These are phyloP conservation scores for Porphyrellus cyaneotinctus DNA, from an alignment of 768 basidiomycete species.

Conservation along the genomic window DNA sequence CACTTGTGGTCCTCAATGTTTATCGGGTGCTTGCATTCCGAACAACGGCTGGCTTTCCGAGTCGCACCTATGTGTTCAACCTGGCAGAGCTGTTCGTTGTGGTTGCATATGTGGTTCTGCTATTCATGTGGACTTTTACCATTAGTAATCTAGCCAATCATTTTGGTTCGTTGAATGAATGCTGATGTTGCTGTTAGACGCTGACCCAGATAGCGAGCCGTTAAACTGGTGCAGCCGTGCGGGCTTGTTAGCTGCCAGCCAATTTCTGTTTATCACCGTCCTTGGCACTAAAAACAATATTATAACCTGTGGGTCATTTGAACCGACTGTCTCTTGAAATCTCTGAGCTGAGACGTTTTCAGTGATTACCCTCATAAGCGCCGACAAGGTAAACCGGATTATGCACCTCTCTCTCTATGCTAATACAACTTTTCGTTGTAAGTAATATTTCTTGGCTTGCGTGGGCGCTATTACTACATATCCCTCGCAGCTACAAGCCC, in stretches of 20 bases:
- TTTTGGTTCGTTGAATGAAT: background rate
- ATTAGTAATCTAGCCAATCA: conserved; percentile 30
- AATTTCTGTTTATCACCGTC: conserved; percentile 39
- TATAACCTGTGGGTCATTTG: conserved; percentile 14
- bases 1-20: conserved; percentile 29
- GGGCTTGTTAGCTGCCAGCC: conserved; percentile 30
- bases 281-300: conserved; percentile 43
- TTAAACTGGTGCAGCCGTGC: conserved; percentile 34
- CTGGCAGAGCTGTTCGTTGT: conserved; percentile 39
- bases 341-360: background rate
- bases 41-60: conserved; percentile 32
- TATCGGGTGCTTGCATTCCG: conserved; percentile 38
- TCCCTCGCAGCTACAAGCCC: conserved; percentile 4
- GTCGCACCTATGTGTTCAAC: conserved; percentile 36
- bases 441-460: background rate
- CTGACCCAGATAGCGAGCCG: conserved; percentile 15
- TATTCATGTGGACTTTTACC: conserved; percentile 36
- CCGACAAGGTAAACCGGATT: conserved; percentile 24
- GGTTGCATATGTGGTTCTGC: conserved; percentile 33
- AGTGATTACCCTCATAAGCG: conserved; percentile 23
- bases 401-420: too few relatives aligned
- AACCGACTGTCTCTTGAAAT: background rate
- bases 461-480: background rate
- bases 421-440: conserved; percentile 16
- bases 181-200: conserved; percentile 14